Conservation (phyloP, 257 asterid species). For the Ballota nigra region DNA sequence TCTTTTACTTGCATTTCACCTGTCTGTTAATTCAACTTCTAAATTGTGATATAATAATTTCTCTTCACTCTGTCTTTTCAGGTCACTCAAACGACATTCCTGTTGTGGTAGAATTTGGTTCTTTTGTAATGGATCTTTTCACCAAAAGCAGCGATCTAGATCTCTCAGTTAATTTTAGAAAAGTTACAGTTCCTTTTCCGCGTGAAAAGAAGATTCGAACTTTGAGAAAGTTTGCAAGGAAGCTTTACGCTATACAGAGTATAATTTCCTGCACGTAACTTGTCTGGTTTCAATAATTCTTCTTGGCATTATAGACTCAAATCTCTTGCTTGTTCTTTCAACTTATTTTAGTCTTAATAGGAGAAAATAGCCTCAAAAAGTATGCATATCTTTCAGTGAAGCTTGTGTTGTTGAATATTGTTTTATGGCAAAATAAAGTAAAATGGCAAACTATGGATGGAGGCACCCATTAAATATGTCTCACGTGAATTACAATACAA, state of each 20-base stretch:
- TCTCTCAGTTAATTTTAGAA: conserved; percentile 71
- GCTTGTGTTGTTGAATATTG: background rate
- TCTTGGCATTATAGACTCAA: background rate
- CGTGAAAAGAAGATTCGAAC: conserved; percentile 82
- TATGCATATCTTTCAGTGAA: background rate
- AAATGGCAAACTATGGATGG: background rate
- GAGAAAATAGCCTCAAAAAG: background rate
- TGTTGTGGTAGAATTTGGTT: conserved; percentile 81
- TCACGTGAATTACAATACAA: background rate
- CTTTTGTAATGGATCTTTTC: conserved; percentile 89
- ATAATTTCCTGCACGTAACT: conserved; percentile 25
- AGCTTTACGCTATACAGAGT: conserved; percentile 76
- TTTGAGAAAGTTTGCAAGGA: conserved; percentile 73
- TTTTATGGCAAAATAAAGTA: background rate
- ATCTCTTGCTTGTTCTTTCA: conserved; percentile 13
- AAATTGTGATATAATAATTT: background rate
- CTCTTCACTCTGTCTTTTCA: conserved; percentile 29
- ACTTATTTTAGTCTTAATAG: conserved; percentile 13
- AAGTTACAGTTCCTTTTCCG: conserved; percentile 36
- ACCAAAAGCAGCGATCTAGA: conserved; percentile 75
- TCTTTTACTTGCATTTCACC: background rate
- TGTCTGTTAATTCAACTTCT: background rate
- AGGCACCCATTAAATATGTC: background rate
- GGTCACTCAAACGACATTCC: conserved; percentile 60
- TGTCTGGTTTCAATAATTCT: background rate